A percentile compares a stretch with the other conserved stretches of the same genome.
Conservation (phyloP, 768 basidiomycete genomes). For the Boletellus sp. region DNA sequence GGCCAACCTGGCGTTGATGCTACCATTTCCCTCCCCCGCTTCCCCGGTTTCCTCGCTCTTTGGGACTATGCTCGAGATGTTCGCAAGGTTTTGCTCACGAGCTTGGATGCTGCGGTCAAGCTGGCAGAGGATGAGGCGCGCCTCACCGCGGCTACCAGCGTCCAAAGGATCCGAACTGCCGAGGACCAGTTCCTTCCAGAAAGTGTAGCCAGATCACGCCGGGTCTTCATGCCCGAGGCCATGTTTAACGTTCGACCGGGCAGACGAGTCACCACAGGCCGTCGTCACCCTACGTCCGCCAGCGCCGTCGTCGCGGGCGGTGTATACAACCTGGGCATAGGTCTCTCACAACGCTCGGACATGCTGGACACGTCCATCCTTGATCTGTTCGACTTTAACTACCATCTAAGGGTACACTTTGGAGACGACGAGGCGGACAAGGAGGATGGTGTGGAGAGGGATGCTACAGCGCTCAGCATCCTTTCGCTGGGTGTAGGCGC, state of each 20-base stretch:
- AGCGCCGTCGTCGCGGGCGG: constrained; percentile 74
- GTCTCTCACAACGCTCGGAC: constrained; percentile 72
- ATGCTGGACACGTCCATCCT: constrained; percentile 75
- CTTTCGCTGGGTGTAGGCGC: constrained; percentile 80
- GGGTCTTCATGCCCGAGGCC: constrained; percentile 94
- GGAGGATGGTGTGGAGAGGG: constrained; percentile 36
- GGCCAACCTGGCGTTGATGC: constrained; percentile 66
- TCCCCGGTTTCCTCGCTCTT: constrained; percentile 77
- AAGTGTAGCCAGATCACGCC: constrained; percentile 73
- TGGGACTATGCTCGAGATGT: constrained; percentile 88
- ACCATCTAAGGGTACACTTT: constrained; percentile 72
- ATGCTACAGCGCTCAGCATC: constrained; percentile 63
- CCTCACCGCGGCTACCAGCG: constrained; percentile 56
- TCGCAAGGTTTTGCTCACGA: constrained; percentile 67
- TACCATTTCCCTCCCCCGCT: constrained; percentile 60
- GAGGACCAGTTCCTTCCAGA: constrained; percentile 76
- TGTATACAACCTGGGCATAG: constrained; percentile 74
- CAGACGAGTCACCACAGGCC: constrained; percentile 37
- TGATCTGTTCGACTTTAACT: constrained; percentile 84
- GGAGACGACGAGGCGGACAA: constrained; percentile 41
- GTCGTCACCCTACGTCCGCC: constrained; percentile 29
- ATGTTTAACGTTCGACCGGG: constrained; percentile 76
- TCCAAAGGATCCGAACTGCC: constrained; percentile 61
- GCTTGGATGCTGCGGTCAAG: constrained; percentile 75
- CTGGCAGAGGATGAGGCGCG: constrained; percentile 84